Percentiles rank a stretch among this genome's conserved stretches.
These are phyloP conservation scores for Torrubiella hemipterigena DNA, from an alignment of 2,329 filamentous ascomycete species.

Conservation along the genomic window DNA sequence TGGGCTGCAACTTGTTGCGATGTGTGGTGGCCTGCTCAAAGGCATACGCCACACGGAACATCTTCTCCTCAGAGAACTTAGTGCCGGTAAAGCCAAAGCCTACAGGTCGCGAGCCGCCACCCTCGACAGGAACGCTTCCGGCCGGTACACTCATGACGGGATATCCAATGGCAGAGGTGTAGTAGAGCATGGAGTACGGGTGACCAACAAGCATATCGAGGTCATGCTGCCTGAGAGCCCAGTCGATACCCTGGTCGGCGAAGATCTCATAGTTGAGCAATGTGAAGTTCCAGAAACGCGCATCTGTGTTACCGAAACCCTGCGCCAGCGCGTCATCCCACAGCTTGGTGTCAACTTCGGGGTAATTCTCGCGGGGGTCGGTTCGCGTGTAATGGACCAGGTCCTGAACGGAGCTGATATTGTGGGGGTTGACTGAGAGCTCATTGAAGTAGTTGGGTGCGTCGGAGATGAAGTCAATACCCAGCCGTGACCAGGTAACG, in stretches of 20 bases:
- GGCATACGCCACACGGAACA: conserved; percentile 55
- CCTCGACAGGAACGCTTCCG: conserved; percentile 45
- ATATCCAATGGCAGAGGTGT: conserved; percentile 44
- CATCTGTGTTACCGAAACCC: conserved; percentile 41
- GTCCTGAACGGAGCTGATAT: conserved; percentile 34
- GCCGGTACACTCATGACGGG: conserved; percentile 51
- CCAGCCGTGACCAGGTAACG: conserved; percentile 38
- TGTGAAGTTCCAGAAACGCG: conserved; percentile 43
- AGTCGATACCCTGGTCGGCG: conserved; percentile 43
- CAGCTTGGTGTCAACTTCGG: conserved; percentile 38
- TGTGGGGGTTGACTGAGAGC: conserved; percentile 42
- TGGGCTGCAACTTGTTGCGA: conserved; percentile 14
- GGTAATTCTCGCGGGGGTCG: conserved; percentile 40
- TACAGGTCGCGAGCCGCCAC: conserved; percentile 41
- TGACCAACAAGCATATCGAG: conserved; percentile 50
- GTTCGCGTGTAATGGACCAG: conserved; percentile 39
- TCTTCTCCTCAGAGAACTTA: conserved; percentile 44
- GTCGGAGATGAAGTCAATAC: conserved; percentile 44
- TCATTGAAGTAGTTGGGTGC: conserved; percentile 40
- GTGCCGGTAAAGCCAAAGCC: conserved; percentile 50
- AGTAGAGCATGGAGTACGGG: conserved; percentile 29
- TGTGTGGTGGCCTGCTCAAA: conserved; percentile 47
- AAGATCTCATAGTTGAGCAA: conserved; percentile 40
- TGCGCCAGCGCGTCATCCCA: conserved; percentile 43
- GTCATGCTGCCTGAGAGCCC: conserved; percentile 38